Percentiles rank a stretch among this genome's conserved stretches.
Evolutionary conservation across 2,329 filamentous ascomycete species (phyloP).

Genomic region (Fusarium mexicanum): DNA sequence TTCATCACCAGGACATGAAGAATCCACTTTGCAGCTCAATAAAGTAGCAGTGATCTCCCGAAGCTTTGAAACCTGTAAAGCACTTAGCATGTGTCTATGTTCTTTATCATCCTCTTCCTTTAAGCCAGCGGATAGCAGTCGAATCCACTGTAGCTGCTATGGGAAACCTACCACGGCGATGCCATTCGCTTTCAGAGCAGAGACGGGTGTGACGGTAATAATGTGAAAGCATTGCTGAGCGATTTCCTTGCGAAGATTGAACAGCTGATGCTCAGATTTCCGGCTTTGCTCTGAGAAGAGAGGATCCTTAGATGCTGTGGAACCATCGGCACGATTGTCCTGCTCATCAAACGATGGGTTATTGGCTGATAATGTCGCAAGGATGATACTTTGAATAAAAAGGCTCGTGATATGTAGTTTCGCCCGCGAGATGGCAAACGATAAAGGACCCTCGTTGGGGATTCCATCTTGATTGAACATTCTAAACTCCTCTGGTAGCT

Average conservation of each 20-base stretch:
- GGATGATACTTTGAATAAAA: not conserved
- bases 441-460: not conserved
- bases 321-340: rapidly evolving
- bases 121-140: not conserved
- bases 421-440: not conserved
- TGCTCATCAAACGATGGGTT: not conserved
- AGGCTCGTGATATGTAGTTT: not conserved
- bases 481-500: not conserved
- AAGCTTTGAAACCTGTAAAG: not conserved
- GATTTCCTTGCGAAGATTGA: not conserved
- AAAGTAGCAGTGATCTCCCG: not conserved
- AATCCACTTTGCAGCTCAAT: not conserved
- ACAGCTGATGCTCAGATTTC: not conserved
- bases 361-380: not conserved
- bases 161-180: not conserved
- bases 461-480: not conserved
- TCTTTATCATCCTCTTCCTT: not conserved
- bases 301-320: not conserved
- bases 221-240: not conserved
- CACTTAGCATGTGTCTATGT: not conserved
- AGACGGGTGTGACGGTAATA: not conserved
- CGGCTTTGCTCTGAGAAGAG: not conserved
- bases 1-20: not conserved
- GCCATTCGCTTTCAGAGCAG: not conserved
- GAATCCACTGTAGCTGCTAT: not conserved